A percentile compares a stretch with the other conserved stretches of the same genome.
These are phyloP conservation scores for Carpinus viminea DNA, from an alignment of 306 rosid genomes.

Conservation along the genomic window DNA sequence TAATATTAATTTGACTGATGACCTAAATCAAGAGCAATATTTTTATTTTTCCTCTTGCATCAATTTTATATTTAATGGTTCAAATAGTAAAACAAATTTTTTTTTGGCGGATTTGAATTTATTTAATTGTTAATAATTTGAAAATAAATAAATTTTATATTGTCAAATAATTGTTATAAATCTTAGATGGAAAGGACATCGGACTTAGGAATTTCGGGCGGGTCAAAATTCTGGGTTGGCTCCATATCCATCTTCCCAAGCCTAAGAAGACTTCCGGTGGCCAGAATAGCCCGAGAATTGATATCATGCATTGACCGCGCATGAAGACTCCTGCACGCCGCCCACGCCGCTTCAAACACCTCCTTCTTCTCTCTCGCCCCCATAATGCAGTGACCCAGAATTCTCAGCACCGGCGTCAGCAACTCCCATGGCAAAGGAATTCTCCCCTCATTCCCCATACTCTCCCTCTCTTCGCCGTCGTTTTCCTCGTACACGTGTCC, in stretches of 20 bases:
- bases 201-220: constrained; percentile 28
- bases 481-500: constrained; percentile 38
- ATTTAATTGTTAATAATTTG: too few relatives aligned
- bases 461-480: not conserved
- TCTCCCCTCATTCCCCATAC: constrained; percentile 38
- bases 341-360: constrained; percentile 37
- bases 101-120: too few relatives aligned
- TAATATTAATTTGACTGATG: too few relatives aligned
- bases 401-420: constrained; percentile 59
- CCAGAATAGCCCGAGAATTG: constrained; percentile 61
- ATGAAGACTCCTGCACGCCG: constrained; percentile 57
- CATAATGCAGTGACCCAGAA: constrained; percentile 66
- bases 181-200: constrained; percentile 10
- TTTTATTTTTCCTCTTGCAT: too few relatives aligned
- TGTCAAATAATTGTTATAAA: too few relatives aligned
- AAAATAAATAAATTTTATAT: too few relatives aligned
- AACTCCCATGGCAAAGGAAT: constrained; percentile 74
- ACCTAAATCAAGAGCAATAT: too few relatives aligned
- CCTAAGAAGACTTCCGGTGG: constrained; percentile 58
- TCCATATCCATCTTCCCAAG: constrained; percentile 33
- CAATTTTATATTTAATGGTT: too few relatives aligned
- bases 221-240: constrained; percentile 10
- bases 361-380: constrained; percentile 25
- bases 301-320: constrained; percentile 69
- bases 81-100: too few relatives aligned